Percentiles rank a stretch among this genome's conserved stretches.
Evolutionary conservation across 2,329 filamentous ascomycete species (phyloP).

Genomic region (Diaporthe citrichinensis): DNA sequence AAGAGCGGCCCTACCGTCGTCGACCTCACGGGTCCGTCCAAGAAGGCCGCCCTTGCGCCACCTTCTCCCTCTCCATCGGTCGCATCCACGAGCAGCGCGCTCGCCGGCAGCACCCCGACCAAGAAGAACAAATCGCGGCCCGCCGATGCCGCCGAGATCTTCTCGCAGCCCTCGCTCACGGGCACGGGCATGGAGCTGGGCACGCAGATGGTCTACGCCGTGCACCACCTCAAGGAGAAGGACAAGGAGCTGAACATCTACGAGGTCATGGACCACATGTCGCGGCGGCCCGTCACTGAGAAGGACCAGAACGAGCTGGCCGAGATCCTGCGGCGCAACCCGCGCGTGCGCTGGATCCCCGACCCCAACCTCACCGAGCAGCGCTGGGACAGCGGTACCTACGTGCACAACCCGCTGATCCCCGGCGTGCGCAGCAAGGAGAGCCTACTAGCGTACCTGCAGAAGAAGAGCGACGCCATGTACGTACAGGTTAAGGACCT

Average conservation of each 20-base stretch:
- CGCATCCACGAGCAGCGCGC: constrained; percentile 61
- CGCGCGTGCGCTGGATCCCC: constrained; percentile 70
- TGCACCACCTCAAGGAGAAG: constrained; percentile 84
- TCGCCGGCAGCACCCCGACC: constrained; percentile 70
- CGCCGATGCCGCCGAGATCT: constrained; percentile 66
- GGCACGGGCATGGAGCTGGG: constrained; percentile 85
- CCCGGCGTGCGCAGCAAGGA: constrained; percentile 82
- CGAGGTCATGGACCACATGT: constrained; percentile 86
- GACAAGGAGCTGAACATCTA: constrained; percentile 79
- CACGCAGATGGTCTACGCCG: constrained; percentile 89
- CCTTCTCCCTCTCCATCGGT: constrained; percentile 75
- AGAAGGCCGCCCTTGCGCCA: constrained; percentile 61
- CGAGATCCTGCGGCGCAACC: constrained; percentile 76
- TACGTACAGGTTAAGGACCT: constrained; percentile 90
- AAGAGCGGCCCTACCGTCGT: constrained; percentile 63
- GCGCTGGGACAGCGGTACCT: constrained; percentile 78
- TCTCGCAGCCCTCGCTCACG: constrained; percentile 82
- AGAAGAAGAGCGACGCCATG: constrained; percentile 83
- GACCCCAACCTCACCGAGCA: constrained; percentile 74
- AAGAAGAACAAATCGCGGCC: constrained; percentile 73
- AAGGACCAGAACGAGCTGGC: constrained; percentile 75
- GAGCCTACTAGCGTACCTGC: constrained; percentile 84
- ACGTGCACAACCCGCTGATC: constrained; percentile 86
- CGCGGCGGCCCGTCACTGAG: constrained; percentile 74
- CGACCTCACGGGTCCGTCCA: constrained; percentile 64